Conservation (phyloP, 73 alveolate species). For the Paramecium biaurelia region DNA sequence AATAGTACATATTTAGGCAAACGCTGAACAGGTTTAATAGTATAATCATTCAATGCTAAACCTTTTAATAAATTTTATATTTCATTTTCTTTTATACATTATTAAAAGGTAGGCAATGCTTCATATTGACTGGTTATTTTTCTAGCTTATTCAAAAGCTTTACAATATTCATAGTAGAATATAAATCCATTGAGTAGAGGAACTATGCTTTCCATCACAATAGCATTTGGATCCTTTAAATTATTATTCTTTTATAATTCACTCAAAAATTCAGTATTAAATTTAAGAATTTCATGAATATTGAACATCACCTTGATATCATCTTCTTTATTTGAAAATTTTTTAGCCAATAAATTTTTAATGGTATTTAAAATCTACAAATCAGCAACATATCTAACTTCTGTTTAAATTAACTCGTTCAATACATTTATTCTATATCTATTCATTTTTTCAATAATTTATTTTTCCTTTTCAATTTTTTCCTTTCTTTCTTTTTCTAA, state of each 20-base stretch:
- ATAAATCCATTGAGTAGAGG: neutral
- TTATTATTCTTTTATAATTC: neutral
- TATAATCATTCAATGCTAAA: neutral
- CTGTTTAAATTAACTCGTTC: slow-evolving; percentile 22
- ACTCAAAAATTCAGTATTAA: neutral
- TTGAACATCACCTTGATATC: neutral
- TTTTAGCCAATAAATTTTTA: neutral
- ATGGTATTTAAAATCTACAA: neutral
- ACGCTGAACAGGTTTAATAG: slow-evolving; percentile 3
- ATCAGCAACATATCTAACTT: neutral
- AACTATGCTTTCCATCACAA: neutral
- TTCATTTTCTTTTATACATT: neutral
- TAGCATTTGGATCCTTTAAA: neutral
- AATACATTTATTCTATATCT: slow-evolving; percentile 26
- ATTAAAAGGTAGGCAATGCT: neutral
- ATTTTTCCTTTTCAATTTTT: neutral
- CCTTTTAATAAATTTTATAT: neutral
- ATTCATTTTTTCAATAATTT: neutral
- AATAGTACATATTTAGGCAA: slow-evolving; percentile 31
- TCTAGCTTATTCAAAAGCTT: neutral
- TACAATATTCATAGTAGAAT: slow-evolving; percentile 43
- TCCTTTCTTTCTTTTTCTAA: neutral
- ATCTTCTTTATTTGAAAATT: neutral
- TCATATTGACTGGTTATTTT: neutral
- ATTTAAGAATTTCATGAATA: neutral